A percentile compares a stretch with the other conserved stretches of the same genome.
Evolutionary conservation across 1,284 basidiomycete genomes (phyloP).

Genomic region (Somion occarium): DNA sequence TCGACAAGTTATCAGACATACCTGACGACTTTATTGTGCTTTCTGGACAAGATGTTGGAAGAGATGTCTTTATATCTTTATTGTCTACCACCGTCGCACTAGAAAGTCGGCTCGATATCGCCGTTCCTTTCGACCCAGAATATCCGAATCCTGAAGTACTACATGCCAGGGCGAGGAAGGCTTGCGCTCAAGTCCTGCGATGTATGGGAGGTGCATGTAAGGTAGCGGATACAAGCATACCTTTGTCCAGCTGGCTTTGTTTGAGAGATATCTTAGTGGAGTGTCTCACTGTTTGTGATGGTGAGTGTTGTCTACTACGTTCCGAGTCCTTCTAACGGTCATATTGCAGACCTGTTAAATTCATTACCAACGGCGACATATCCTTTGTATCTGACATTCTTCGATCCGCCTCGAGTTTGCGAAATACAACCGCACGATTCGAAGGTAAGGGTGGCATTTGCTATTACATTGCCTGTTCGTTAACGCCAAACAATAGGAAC

Average conservation of each 20-base stretch:
- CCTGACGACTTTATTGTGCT: constrained; percentile 45
- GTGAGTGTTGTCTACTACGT: constrained; percentile 24
- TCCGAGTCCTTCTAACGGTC: not conserved
- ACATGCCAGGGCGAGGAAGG: constrained; percentile 31
- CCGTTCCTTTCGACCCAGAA: constrained; percentile 30
- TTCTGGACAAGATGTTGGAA: constrained; percentile 37
- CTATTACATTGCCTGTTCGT: not conserved
- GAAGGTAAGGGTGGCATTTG: not conserved
- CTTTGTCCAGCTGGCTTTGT: constrained; percentile 37
- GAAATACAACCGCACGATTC: not conserved
- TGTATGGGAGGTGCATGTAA: constrained; percentile 33
- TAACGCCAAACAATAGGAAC: constrained; percentile 6
- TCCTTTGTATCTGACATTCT: not conserved
- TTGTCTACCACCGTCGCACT: constrained; percentile 44
- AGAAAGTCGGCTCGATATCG: constrained; percentile 51
- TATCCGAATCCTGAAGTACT: constrained; percentile 36
- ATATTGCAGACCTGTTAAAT: constrained; percentile 6
- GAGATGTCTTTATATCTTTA: constrained; percentile 45
- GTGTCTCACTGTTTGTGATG: constrained; percentile 27
- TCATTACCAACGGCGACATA: not conserved
- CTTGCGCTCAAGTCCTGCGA: constrained; percentile 32
- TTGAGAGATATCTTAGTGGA: constrained; percentile 41
- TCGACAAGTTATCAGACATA: constrained; percentile 39
- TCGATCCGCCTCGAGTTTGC: not conserved
- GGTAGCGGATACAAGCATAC: constrained; percentile 22